Conservation (phyloP, 2,329 filamentous ascomycete genomes). For the Plenodomus biglobosus region DNA sequence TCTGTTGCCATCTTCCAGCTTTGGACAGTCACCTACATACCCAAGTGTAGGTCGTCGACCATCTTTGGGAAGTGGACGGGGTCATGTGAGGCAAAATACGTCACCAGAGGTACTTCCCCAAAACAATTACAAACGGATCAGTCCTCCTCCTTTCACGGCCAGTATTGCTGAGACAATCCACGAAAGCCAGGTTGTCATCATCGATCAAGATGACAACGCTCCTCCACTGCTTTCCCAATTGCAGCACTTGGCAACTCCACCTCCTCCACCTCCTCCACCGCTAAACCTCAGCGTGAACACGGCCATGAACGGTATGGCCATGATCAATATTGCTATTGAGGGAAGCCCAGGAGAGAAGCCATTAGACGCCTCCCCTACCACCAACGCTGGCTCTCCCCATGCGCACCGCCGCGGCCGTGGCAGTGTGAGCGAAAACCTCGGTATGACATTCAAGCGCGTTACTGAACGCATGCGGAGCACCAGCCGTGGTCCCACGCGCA, state of each 20-base stretch:
- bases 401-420: slow-evolving; percentile 56
- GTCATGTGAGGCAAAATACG: slow-evolving; percentile 48
- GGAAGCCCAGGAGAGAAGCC: slow-evolving; percentile 36
- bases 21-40: slow-evolving; percentile 31
- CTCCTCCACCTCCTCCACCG: slow-evolving; percentile 45
- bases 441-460: slow-evolving; percentile 51
- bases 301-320: slow-evolving; percentile 33
- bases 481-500: slow-evolving; percentile 51
- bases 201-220: slow-evolving; percentile 44
- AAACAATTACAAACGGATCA: slow-evolving; percentile 44
- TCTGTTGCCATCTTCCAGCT: slow-evolving; percentile 24
- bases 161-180: slow-evolving; percentile 59
- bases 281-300: slow-evolving; percentile 21
- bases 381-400: slow-evolving; percentile 41
- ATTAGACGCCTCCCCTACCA: slow-evolving; percentile 23
- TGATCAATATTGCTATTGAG: slow-evolving; percentile 53
- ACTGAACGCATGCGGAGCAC: slow-evolving; percentile 62
- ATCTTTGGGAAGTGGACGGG: slow-evolving; percentile 39
- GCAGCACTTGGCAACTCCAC: slow-evolving; percentile 60
- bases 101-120: slow-evolving; percentile 41
- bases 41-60: slow-evolving; percentile 36
- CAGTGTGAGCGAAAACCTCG: slow-evolving; percentile 61
- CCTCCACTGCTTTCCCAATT: slow-evolving; percentile 62
- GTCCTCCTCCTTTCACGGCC: slow-evolving; percentile 48
- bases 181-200: slow-evolving; percentile 47